A percentile compares a stretch with the other conserved stretches of the same genome.
These are phyloP conservation scores for Suhomyces atakaporum DNA, from an alignment of 1,139 yeast species.

Conservation along the genomic window DNA sequence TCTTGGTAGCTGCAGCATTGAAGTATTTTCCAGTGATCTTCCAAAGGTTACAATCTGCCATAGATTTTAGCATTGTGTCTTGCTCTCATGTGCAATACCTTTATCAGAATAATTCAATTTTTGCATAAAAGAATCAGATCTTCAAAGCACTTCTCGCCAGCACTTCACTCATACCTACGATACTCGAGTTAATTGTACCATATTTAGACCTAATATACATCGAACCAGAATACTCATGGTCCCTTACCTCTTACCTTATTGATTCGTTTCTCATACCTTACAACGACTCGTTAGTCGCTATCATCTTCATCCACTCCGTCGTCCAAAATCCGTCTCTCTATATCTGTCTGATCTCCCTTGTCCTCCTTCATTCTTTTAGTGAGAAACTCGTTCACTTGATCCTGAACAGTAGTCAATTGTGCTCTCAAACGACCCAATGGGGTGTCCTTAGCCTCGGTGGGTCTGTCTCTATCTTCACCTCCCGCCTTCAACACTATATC, in stretches of 20 bases:
- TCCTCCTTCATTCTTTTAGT: slow-evolving; percentile 61
- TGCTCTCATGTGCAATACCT: no score
- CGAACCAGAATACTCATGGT: neutral
- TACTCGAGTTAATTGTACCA: neutral
- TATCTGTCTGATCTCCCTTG: slow-evolving; percentile 31
- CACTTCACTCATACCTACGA: no score
- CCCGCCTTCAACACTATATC: slow-evolving; percentile 68
- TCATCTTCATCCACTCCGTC: slow-evolving; percentile 62
- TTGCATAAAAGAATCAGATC: no score
- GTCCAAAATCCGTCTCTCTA: slow-evolving; percentile 49
- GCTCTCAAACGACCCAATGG: slow-evolving; percentile 62
- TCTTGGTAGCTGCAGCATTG: no score
- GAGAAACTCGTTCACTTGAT: slow-evolving; percentile 65
- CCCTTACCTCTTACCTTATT: no score
- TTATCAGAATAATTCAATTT: no score
- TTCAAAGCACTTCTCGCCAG: no score
- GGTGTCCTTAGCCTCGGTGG: slow-evolving; percentile 54
- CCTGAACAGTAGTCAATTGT: slow-evolving; percentile 67
- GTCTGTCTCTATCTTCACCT: slow-evolving; percentile 69
- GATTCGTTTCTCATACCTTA: neutral
- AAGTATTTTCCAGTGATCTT: no score
- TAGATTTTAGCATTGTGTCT: no score
- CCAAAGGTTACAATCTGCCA: no score
- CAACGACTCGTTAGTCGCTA: slow-evolving; percentile 12
- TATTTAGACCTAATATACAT: slow-evolving; percentile 1